Conservation (phyloP, 2,329 filamentous ascomycete species). For the Stromatinia cepivora region DNA sequence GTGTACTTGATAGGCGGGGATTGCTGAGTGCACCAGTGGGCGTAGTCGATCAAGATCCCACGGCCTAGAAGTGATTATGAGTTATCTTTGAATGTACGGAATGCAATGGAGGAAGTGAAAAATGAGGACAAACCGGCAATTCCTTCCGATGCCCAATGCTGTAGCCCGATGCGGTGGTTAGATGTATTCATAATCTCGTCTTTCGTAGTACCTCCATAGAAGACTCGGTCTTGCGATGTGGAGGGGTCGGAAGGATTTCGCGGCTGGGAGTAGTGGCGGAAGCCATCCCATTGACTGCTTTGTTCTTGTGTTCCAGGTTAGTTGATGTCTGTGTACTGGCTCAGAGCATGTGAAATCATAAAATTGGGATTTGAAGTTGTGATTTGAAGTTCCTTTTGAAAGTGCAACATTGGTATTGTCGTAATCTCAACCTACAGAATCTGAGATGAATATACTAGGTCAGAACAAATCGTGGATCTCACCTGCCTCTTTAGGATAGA, state of each 20-base stretch:
- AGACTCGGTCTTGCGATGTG: conserved; percentile 43
- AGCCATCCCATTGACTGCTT: conserved; percentile 54
- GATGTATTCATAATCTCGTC: conserved; percentile 48
- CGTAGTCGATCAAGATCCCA: conserved; percentile 54
- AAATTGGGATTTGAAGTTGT: not conserved
- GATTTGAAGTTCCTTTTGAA: not conserved
- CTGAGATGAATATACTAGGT: not conserved
- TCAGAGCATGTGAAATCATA: no score
- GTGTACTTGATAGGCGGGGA: conserved; percentile 53
- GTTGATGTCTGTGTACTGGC: not conserved
- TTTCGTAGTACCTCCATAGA: conserved; percentile 51
- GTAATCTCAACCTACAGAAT: not conserved
- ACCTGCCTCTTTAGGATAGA: not conserved
- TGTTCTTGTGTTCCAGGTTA: conserved; percentile 41
- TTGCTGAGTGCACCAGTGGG: conserved; percentile 55
- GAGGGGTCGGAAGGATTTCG: conserved; percentile 34
- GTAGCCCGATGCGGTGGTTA: conserved; percentile 49
- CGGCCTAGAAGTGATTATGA: conserved; percentile 42
- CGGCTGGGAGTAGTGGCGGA: conserved; percentile 51
- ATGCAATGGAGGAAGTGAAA: not conserved
- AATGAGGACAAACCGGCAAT: conserved; percentile 43
- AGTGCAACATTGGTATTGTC: not conserved
- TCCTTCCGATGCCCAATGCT: conserved; percentile 51
- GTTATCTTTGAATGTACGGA: no score
- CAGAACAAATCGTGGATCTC: not conserved